Evolutionary conservation across 2,329 filamentous ascomycete species (phyloP), one percentile per base, ranked within the genome.

Genomic region (Fusarium sp.): DNA sequence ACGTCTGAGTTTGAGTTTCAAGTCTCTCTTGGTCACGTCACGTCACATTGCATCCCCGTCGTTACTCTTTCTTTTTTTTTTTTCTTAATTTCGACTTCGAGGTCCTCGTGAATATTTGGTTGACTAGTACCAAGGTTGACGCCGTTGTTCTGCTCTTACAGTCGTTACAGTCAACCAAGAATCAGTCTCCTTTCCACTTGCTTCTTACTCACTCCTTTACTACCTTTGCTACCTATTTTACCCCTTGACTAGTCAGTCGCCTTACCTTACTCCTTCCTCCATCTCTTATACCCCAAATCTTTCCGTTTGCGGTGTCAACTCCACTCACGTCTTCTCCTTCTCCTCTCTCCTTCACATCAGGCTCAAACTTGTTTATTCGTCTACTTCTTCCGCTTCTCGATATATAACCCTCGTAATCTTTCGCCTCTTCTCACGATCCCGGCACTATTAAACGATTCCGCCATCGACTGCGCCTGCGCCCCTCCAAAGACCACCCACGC

Each of bases 401-500:
- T 56, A 31, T 30, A 56, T 26, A 54, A 39, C 18, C 36, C 39
- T 44, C 39, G 26, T 58, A 53, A 26, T 41, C 31, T 63, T 65
- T 59, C 38, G 33, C 30, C 53, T 65, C 57, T 61, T 54, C 50
- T 63, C 26, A 61, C 61, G 47, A 54, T 61, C 61, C 59, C 72
- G 66, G 66, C 65, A 71, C 66, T 38, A 47, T 68, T 53, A 39
- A 65, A 47, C 50, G 47, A 44, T 69, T 65, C 44, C 50, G 54
- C 68, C 61, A 56, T 65, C 61, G 35, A 54, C 62, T 67, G 64
- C 71, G 35, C 53, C 65, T 64, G 61, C 71, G 67, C 73, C 73
- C 67, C 69, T 73, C 69, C 61, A 68, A 64, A 39, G 51, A 65
- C 68, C 63, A 68, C 66, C 68, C 63, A 68, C 66, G 42, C 70